These are phyloP conservation scores for Ascochyta viciae-villosae DNA, from an alignment of 2,329 filamentous ascomycete genomes.

Conservation along the genomic window DNA sequence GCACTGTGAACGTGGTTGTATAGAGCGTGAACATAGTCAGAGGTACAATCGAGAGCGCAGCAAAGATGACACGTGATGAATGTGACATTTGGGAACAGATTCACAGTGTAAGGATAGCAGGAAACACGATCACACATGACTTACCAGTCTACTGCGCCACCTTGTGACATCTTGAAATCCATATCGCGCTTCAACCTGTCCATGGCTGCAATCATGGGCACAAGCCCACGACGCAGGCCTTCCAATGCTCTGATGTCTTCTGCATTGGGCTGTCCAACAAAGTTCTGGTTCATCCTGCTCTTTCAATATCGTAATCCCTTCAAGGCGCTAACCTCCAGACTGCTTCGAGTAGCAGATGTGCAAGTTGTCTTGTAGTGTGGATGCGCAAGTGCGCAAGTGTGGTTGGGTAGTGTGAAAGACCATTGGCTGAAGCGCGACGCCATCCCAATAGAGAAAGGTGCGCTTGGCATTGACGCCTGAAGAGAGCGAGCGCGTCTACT, in stretches of 20 bases:
- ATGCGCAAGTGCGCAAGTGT: constrained; percentile 6
- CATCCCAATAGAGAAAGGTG: constrained; percentile 3
- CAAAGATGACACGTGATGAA: neutral
- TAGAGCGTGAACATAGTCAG: too few relatives aligned
- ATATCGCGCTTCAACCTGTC: constrained; percentile 33
- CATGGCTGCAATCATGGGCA: constrained; percentile 36
- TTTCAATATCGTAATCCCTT: neutral
- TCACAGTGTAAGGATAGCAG: neutral
- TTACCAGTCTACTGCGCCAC: constrained; percentile 32
- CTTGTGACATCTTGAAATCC: constrained; percentile 24
- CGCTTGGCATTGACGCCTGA: constrained; percentile 8
- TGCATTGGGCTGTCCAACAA: constrained; percentile 30
- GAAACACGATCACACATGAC: neutral
- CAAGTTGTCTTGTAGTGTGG: neutral
- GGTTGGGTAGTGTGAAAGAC: neutral
- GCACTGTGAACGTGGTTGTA: too few relatives aligned
- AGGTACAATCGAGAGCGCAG: neutral
- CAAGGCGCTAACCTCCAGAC: neutral
- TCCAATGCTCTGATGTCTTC: constrained; percentile 34
- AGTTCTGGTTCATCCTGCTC: constrained; percentile 35
- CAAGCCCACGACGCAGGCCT: constrained; percentile 30
- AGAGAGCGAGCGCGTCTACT: neutral
- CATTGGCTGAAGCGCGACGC: constrained; percentile 13
- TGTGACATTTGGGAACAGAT: neutral
- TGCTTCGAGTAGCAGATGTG: too few relatives aligned